A percentile compares a stretch with the other conserved stretches of the same genome.
phyloP scores from a whole-genome alignment of 768 basidiomycete genomes.

The Saitozyma podzolica region DNA sequence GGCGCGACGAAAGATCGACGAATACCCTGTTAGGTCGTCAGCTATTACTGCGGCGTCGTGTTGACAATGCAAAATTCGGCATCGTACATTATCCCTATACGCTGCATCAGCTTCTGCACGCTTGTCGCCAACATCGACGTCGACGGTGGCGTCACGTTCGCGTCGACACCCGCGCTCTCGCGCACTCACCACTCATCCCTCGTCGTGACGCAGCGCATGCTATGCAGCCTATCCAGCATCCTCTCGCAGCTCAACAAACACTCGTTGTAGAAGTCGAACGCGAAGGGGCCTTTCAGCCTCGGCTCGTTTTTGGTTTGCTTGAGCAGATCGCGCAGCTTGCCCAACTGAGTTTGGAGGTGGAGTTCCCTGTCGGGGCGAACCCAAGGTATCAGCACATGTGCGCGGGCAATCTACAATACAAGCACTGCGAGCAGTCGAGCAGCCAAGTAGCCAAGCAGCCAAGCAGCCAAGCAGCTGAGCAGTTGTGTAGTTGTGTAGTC shows the following conservation, averaged over 20 bases:
- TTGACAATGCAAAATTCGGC: neutral
- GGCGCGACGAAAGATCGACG: slow-evolving; percentile 84
- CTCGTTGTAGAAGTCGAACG: slow-evolving; percentile 72
- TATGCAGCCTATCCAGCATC: slow-evolving; percentile 67
- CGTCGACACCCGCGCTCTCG: neutral
- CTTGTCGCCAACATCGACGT: neutral
- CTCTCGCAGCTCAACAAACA: slow-evolving; percentile 51
- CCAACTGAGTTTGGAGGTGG: slow-evolving; percentile 86
- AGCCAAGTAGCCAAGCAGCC: too few relatives aligned
- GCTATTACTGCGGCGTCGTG: neutral
- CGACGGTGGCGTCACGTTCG: neutral
- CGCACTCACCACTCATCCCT: slow-evolving; percentile 78
- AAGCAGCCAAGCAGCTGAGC: neutral
- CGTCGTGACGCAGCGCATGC: slow-evolving; percentile 95
- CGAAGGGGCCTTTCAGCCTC: slow-evolving; percentile 92
- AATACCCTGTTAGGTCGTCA: slow-evolving; percentile 62
- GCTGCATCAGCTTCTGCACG: neutral
- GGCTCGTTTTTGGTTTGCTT: slow-evolving; percentile 90
- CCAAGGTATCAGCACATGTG: too few relatives aligned
- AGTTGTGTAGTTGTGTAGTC: neutral
- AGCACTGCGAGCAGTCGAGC: neutral
- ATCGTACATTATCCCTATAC: slow-evolving; percentile 68
- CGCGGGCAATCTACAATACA: neutral
- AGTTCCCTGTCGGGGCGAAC: slow-evolving; percentile 69
- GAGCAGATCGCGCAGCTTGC: slow-evolving; percentile 79